Base-by-base conservation (phyloP, 768 basidiomycete genomes). In the Boletus pseudo-olivaceus region DNA sequence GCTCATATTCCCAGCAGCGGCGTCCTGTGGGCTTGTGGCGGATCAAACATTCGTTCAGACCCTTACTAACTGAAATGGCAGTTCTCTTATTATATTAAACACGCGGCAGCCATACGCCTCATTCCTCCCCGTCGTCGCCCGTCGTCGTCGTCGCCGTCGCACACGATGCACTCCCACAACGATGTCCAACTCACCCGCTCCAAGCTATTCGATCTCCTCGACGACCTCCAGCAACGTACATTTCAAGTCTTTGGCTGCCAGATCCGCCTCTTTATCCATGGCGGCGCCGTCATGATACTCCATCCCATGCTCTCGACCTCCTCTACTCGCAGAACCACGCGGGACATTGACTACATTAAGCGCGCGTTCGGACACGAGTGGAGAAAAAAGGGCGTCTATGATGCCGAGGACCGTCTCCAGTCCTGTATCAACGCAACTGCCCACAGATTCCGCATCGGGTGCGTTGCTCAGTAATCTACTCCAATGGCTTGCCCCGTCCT, bases 241-340 rank as follows among this genome's bases (percentile, higher is more conserved):
- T 65, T 74, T 12, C 57, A 63, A 1, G 68, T 67, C 7, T 87
- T 88, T 61, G 73, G 75, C n/a, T 65, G 65, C 33, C 78, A 76
- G 34, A 75, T 88, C 4, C 78, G 81, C 7, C 75, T 89, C 17
- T 81, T 88, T 45, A 75, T 86, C 0, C 87, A 89, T 53, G 87
- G 87, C 20, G 87, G 87, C 1, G 86, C 84, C 0, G 84, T 84
- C 51, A 87, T 88, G 84, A 77, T 89, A 23, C 75, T 89, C 1
- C 85, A 89, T 43, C 75, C 75, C 0, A 64, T 68, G 1, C 70
- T 71, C 61, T 75, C 64, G 49, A 63, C 51, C 51, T 73, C 73
- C 51, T 73, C 70, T 27, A 72, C 73, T 17, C 75, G 83, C 44
- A 75, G 73, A 12, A 78, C 75, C 17, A 89, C 87, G 0, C 75